Evolutionary conservation across 805 yeast species (phyloP), one percentile per base, ranked within the genome.

Genomic region (Vanderwaltozyma polyspora): DNA sequence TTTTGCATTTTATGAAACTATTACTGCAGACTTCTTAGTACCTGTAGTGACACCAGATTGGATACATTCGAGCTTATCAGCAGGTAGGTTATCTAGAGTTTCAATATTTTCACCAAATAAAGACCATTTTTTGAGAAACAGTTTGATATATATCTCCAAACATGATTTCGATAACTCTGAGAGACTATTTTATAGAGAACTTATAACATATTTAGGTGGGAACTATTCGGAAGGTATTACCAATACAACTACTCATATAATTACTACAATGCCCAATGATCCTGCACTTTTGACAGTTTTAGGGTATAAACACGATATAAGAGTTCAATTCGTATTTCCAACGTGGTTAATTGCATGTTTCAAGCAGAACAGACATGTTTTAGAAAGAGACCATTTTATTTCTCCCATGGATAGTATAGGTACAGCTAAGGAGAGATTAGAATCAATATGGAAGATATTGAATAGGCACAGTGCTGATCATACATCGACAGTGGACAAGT

Each of bases 271-370:
- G 38, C 49, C 68, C 3, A 70, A 74, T 38, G 81, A 74, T 34
- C 74, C 75, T 39, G 70, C 77, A 30, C 65, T 73, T 24, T 62
- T 71, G 16, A 84, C 83, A 1, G 62, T 66, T 3, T 59, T 65
- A 32, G 46, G 59, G 10, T 24, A 23, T 28, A 11, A 24, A 5
- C 3, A 6, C 5, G 6, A 3, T 9, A 7, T 11, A 9, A 13
- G 18, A 6, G 76, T 80, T 24, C 65, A 69, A 32, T 67, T 77
- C 12, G 91, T 87, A 3, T 62, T 69, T 3, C 93, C 95, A 0
- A 72, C 74, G 15, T 89, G 95, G 95, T 57, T 87, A 11, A 76
- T 77, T 33, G 80, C 72, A 38, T 79, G 87, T 49, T 62, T 82
- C 40, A 72, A 68, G 35, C 7, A 21, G 7, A 21, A 21, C 10